Base-by-base conservation (phyloP, 768 basidiomycete species). In the Boletellus sp. region DNA sequence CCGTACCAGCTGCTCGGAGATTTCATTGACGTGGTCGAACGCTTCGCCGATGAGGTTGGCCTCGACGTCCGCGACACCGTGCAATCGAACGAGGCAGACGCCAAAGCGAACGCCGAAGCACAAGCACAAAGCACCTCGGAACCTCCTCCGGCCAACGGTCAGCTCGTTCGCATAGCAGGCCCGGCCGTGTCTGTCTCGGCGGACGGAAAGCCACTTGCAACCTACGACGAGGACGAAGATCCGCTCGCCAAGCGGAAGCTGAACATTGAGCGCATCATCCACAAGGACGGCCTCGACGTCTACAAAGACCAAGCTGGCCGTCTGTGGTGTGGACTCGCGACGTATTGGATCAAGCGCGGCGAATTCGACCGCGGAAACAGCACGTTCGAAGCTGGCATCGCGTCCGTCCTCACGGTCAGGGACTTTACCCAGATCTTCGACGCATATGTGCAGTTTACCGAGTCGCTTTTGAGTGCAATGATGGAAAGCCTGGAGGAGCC, bases 351-450 rank as follows among this genome's bases (percentile, higher is more conserved):
- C 68, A 96, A 96, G 70, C 85, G 93, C 6, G 91, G 81, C 47
- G 96, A 98, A 65, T 97, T 99, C 62, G 94, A 94, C 54, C 79
- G 89, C 45, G 91, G 92, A 15, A 90, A 85, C 55, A 75, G 76
- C 43, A 91, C 87, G 0, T 98, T 98, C 65, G 96, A 98, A 69
- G 70, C 81, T 20, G 96, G 94, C 13, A 78, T 97, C 55, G 77
- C 80, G 16, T 75, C 73, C 1, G 95, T 98, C 16, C 72, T 98
- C 60, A 97, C 95, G 1, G 86, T 97, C 56, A 83, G 94, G 31
- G 96, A 98, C 71, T 99, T 99, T 66, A 93, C 92, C 2, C 94
- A 97, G 66, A 93, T 98, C 47, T 98, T 98, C 61, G 95, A 98
- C 61, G 86, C 93, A 6, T 97, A 96, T 67, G 85, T 90, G 33